Conservation (phyloP, 257 asterid species). For the Nicotiana benthamiana region DNA sequence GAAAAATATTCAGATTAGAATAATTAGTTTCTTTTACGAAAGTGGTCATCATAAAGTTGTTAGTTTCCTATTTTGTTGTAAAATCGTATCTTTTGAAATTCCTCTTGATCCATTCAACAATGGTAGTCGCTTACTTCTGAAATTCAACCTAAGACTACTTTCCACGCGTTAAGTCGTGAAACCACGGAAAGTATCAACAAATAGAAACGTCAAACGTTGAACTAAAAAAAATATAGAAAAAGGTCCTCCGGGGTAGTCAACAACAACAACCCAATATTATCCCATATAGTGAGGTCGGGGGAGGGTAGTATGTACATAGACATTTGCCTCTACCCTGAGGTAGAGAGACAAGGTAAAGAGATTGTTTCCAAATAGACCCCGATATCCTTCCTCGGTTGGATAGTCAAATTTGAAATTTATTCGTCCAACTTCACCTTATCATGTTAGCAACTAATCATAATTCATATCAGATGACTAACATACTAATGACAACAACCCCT, state of each 20-base stretch:
- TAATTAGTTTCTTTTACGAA: neutral
- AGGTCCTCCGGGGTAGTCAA: too few species aligned
- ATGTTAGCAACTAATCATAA: neutral
- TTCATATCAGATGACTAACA: neutral
- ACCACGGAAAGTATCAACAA: neutral
- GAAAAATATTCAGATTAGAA: neutral
- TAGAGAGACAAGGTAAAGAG: too few species aligned
- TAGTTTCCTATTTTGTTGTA: neutral
- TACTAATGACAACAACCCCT: too few species aligned
- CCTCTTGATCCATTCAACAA: neutral
- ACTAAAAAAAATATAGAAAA: neutral
- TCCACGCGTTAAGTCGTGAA: neutral
- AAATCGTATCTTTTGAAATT: neutral
- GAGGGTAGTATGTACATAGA: too few species aligned
- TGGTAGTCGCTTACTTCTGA: neutral
- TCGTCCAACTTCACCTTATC: neutral
- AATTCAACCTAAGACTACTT: neutral
- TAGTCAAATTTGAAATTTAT: neutral
- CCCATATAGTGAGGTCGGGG: too few species aligned
- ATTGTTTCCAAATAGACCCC: too few species aligned
- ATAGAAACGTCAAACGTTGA: neutral
- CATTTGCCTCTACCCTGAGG: too few species aligned
- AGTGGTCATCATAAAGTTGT: neutral
- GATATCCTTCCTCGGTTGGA: too few species aligned
- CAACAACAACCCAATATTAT: too few species aligned